phyloP scores from a whole-genome alignment of 1,284 basidiomycete species.

The Inonotus hispidus region DNA sequence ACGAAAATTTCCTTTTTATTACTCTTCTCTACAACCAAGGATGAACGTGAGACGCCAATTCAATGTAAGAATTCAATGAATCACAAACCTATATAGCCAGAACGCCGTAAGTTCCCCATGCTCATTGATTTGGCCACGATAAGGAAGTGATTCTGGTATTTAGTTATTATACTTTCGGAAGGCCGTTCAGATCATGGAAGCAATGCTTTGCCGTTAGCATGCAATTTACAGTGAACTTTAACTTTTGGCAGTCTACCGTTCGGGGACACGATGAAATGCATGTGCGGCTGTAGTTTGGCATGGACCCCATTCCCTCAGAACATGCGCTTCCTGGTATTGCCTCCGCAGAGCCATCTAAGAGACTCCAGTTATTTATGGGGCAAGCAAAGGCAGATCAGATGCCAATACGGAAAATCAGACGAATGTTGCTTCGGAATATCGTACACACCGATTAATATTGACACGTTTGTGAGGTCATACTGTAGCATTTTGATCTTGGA shows the following conservation, averaged over 20 bases:
- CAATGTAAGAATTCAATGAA: not conserved
- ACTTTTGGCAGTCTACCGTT: not conserved
- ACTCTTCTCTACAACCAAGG: not conserved
- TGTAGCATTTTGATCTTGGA: not conserved
- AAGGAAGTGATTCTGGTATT: not conserved
- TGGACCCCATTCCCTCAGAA: not conserved
- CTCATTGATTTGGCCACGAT: not conserved
- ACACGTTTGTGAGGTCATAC: too few species aligned
- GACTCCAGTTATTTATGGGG: not conserved
- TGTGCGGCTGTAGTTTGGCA: not conserved
- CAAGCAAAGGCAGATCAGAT: not conserved
- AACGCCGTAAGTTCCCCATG: not conserved
- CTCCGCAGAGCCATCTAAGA: not conserved
- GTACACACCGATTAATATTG: too few species aligned
- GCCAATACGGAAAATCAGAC: not conserved
- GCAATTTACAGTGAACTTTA: not conserved
- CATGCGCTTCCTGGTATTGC: not conserved
- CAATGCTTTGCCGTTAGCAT: not conserved
- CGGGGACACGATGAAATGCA: not conserved
- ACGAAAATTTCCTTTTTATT: not conserved
- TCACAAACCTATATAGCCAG: not conserved
- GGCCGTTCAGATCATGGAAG: not conserved
- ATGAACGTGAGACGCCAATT: not conserved
- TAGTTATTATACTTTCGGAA: slow-evolving; percentile 1
- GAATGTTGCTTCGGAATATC: not conserved